Evolutionary conservation across 1,284 basidiomycete species (phyloP).

Genomic region (Ganoderma lingzhi): DNA sequence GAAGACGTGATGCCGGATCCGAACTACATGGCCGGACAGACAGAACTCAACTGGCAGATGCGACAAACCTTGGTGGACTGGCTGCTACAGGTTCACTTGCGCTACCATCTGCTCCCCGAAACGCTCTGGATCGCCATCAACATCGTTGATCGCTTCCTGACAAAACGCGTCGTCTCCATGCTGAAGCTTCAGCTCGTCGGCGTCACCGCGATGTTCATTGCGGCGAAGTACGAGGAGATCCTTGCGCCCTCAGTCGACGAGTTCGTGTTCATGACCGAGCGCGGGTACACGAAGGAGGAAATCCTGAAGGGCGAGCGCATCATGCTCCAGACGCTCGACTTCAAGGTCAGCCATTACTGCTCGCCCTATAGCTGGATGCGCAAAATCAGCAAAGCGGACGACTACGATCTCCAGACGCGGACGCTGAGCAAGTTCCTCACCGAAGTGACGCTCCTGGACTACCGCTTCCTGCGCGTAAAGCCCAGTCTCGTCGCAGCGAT

Average conservation of each 20-base stretch:
- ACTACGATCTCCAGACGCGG: slow-evolving; percentile 98
- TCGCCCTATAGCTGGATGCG: slow-evolving; percentile 99
- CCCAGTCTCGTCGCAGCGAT: slow-evolving; percentile 97
- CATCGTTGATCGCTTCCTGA: slow-evolving; percentile 97
- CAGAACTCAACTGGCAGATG: slow-evolving; percentile 96
- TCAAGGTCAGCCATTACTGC: slow-evolving; percentile 96
- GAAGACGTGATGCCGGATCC: slow-evolving; percentile 91
- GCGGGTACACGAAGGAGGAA: slow-evolving; percentile 93
- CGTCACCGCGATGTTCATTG: slow-evolving; percentile 97
- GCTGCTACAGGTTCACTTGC: slow-evolving; percentile 96
- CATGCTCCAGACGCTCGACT: slow-evolving; percentile 93
- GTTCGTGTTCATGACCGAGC: slow-evolving; percentile 98
- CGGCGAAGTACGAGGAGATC: slow-evolving; percentile 99
- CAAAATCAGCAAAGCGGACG: slow-evolving; percentile 98
- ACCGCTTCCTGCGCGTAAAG: slow-evolving; percentile 93
- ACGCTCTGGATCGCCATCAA: slow-evolving; percentile 99
- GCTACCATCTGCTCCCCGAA: slow-evolving; percentile 98
- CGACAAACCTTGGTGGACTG: slow-evolving; percentile 97
- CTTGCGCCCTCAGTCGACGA: slow-evolving; percentile 93
- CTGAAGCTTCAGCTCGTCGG: slow-evolving; percentile 98
- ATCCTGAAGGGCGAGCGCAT: slow-evolving; percentile 98
- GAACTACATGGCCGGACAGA: slow-evolving; percentile 95
- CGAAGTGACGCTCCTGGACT: slow-evolving; percentile 94
- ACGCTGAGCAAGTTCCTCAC: slow-evolving; percentile 98
- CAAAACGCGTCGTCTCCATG: slow-evolving; percentile 90